phyloP scores from a whole-genome alignment of 306 rosid species.

The Lathyrus sativus region DNA sequence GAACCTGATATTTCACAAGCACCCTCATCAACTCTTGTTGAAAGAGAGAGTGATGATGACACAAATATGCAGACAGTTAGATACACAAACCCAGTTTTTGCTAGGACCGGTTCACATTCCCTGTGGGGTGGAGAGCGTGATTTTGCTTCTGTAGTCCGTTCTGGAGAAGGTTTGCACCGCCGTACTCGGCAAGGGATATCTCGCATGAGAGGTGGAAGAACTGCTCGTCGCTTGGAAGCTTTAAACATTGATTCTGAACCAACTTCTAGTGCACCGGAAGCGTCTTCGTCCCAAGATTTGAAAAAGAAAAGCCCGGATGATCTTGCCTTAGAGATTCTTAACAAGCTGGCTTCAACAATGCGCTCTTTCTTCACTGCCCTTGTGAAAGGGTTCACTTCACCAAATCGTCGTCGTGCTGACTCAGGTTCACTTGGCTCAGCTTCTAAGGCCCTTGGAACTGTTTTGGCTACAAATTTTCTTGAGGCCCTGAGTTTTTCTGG shows the following conservation, averaged over 20 bases:
- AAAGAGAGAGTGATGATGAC: conserved; percentile 97
- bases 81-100: conserved; percentile 80
- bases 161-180: conserved; percentile 90
- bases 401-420: conserved; percentile 91
- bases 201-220: conserved; percentile 91
- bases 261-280: conserved; percentile 58
- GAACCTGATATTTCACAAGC: conserved; percentile 72
- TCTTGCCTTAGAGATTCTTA: conserved; percentile 75
- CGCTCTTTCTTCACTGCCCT: conserved; percentile 92
- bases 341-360: conserved; percentile 78
- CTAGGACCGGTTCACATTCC: conserved; percentile 79
- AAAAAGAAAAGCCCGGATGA: conserved; percentile 95
- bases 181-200: conserved; percentile 81
- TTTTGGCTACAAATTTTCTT: conserved; percentile 75
- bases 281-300: conserved; percentile 70
- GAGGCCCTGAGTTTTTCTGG: conserved; percentile 92
- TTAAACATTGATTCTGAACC: conserved; percentile 75
- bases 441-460: conserved; percentile 92
- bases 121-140: conserved; percentile 91
- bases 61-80: conserved; percentile 75
- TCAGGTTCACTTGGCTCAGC: conserved; percentile 79
- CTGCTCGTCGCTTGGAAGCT: conserved; percentile 79
- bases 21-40: conserved; percentile 61
- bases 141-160: conserved; percentile 85
- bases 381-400: conserved; percentile 89